Conservation (phyloP, 148 eudicot species). For the Silene conica region DNA sequence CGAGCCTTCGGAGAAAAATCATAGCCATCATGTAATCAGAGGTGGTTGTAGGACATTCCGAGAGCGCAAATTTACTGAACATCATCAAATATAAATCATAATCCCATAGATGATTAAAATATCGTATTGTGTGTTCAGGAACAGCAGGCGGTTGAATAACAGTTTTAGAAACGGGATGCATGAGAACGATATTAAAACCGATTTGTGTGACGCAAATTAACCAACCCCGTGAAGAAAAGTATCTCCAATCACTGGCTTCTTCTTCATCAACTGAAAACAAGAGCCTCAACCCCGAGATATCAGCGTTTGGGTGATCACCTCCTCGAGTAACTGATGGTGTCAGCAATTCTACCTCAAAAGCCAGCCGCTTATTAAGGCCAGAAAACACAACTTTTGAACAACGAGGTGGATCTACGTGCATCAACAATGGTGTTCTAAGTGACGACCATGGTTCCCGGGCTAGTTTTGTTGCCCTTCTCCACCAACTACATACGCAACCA, state of each 20-base stretch:
- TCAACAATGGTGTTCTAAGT: not conserved
- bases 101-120: no score
- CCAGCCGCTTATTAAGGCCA: not conserved
- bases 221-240: constrained; percentile 9
- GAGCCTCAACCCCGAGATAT: not conserved
- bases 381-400: not conserved
- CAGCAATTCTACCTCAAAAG: not conserved
- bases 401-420: not conserved
- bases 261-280: constrained; percentile 1
- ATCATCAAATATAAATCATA: no score
- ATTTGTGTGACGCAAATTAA: constrained; percentile 9
- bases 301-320: not conserved
- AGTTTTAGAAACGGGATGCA: not conserved
- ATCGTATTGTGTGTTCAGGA: no score
- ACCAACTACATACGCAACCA: not conserved
- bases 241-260: not conserved
- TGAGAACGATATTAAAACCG: not conserved
- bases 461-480: not conserved
- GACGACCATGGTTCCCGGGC: not conserved
- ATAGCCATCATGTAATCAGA: constrained; percentile 1
- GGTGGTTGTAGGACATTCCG: not conserved
- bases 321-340: not conserved
- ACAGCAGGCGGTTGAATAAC: not conserved
- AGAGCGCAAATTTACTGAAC: not conserved
- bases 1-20: not conserved